phyloP scores from a whole-genome alignment of 2,329 filamentous ascomycete species.

The Shiraia bambusicola region DNA sequence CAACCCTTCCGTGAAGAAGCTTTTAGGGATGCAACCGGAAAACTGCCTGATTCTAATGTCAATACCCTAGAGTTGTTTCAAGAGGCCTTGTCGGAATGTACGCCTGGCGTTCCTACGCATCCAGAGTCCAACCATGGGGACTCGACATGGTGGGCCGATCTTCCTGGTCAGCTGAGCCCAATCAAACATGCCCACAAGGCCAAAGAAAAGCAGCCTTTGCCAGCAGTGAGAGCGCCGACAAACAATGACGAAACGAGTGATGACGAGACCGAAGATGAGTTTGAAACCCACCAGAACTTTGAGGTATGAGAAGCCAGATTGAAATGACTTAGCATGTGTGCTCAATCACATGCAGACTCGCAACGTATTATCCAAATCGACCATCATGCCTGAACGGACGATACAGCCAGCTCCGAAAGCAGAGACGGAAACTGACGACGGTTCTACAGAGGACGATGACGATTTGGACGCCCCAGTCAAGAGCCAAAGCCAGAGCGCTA shows the following conservation, averaged over 20 bases:
- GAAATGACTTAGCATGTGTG: not conserved
- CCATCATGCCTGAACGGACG: not conserved
- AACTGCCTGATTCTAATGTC: constrained; percentile 24
- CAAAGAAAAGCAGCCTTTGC: constrained; percentile 8
- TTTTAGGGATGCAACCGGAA: constrained; percentile 45
- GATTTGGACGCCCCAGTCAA: constrained; percentile 42
- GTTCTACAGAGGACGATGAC: constrained; percentile 41
- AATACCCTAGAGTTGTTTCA: constrained; percentile 38
- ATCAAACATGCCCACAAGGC: constrained; percentile 13
- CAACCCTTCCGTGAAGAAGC: constrained; percentile 53
- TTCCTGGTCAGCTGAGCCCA: constrained; percentile 14
- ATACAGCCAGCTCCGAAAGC: not conserved
- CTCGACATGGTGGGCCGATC: constrained; percentile 23
- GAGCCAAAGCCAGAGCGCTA: constrained; percentile 15
- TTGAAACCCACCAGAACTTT: constrained; percentile 38
- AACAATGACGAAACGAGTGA: constrained; percentile 20
- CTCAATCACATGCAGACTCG: constrained; percentile 17
- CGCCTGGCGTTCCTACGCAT: constrained; percentile 26
- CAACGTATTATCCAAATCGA: constrained; percentile 2
- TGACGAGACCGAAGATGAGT: constrained; percentile 41
- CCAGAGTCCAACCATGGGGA: constrained; percentile 19
- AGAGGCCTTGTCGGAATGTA: constrained; percentile 34
- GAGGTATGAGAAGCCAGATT: constrained; percentile 20
- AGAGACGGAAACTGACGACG: constrained; percentile 11
- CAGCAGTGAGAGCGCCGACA: constrained; percentile 4